phyloP scores from a whole-genome alignment of 306 rosid genomes.

The Potentilla sterilis region DNA sequence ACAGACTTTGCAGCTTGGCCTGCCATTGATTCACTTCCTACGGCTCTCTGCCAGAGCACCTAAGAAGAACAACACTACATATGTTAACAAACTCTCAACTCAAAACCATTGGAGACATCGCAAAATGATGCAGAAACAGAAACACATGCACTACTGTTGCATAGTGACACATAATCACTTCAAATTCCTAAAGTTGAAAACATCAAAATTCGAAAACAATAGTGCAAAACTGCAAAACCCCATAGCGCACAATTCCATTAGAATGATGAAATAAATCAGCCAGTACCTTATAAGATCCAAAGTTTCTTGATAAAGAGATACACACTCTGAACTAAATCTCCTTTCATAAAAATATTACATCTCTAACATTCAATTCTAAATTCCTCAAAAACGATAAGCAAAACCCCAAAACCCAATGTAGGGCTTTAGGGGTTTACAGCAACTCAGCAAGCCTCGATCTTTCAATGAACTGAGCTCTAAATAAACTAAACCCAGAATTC shows the following conservation, averaged over 20 bases:
- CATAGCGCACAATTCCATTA: neutral
- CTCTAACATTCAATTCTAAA: neutral
- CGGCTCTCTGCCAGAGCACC: constrained; percentile 22
- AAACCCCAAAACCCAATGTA: neutral
- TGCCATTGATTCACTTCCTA: constrained; percentile 43
- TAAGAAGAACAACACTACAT: constrained; percentile 12
- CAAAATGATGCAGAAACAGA: neutral
- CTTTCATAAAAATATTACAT: neutral
- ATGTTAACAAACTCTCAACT: neutral
- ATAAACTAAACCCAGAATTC: neutral
- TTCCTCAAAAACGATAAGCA: neutral
- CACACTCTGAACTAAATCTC: neutral
- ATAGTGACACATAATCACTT: neutral
- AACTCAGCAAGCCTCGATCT: neutral
- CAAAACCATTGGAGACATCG: neutral
- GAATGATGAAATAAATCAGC: neutral
- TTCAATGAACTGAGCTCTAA: neutral
- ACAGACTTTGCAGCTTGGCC: constrained; percentile 55
- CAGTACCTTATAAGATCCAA: neutral
- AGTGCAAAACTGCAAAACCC: neutral
- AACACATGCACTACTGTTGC: neutral
- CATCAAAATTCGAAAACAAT: neutral
- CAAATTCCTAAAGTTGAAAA: neutral
- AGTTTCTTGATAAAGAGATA: neutral
- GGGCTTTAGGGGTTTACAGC: neutral